Conservation (phyloP, 2,329 filamentous ascomycete species). For the Escovopsis sp. region DNA sequence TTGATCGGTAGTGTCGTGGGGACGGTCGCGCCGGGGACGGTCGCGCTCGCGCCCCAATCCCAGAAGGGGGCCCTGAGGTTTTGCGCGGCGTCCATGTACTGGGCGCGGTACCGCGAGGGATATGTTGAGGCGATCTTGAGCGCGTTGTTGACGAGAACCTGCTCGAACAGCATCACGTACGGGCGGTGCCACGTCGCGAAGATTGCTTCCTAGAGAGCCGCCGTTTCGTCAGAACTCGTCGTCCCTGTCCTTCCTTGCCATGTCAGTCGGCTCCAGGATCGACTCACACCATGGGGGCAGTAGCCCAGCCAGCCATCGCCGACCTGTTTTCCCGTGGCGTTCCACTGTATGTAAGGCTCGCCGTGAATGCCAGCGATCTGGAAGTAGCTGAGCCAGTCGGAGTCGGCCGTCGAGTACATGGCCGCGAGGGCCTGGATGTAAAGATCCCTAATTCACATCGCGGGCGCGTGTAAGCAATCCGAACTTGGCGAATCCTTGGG, state of each 20-base stretch:
- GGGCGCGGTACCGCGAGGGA: conserved; percentile 15
- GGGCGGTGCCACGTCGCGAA: conserved; percentile 43
- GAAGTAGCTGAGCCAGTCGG: conserved; percentile 34
- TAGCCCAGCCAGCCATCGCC: conserved; percentile 24
- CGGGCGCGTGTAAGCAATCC: conserved; percentile 4
- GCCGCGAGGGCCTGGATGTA: conserved; percentile 31
- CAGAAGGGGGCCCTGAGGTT: conserved; percentile 35
- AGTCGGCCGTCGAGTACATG: conserved; percentile 26
- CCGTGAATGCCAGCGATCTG: conserved; percentile 34
- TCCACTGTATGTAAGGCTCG: conserved; percentile 28
- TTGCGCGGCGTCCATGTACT: conserved; percentile 31
- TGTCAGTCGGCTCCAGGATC: background rate
- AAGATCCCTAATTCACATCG: conserved; percentile 26
- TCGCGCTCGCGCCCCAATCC: conserved; percentile 34
- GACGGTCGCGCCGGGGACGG: conserved; percentile 28
- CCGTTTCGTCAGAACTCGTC: no score
- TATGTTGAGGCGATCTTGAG: conserved; percentile 32
- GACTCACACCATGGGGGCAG: conserved; percentile 32
- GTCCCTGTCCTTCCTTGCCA: no score
- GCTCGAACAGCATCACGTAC: conserved; percentile 41
- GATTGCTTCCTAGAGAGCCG: conserved; percentile 26
- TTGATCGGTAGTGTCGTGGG: conserved; percentile 23
- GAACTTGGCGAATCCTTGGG: no score
- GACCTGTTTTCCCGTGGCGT: conserved; percentile 20
- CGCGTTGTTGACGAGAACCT: conserved; percentile 34